Percentiles rank a stretch among this genome's conserved stretches.
Conservation (phyloP, 73 alveolate species). For the Paramecium sexaurelia region DNA sequence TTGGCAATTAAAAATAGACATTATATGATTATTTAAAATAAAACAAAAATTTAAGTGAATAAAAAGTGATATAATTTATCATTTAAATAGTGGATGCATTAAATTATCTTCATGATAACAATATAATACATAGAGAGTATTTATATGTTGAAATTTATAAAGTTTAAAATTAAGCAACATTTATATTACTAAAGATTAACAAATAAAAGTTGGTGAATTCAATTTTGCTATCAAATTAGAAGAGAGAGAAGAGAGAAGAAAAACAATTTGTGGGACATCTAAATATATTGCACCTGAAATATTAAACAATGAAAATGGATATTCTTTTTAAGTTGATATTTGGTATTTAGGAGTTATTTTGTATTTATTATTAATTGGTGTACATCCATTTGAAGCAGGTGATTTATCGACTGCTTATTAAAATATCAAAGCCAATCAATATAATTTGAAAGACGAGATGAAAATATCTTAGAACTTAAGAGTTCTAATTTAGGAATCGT, state of each 20-base stretch:
- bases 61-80: constrained; percentile 71
- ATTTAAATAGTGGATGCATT: constrained; percentile 73
- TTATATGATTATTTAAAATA: constrained; percentile 69
- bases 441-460: constrained; percentile 82
- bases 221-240: constrained; percentile 92
- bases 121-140: constrained; percentile 82
- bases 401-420: constrained; percentile 87
- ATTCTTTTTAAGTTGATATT: constrained; percentile 89
- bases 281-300: constrained; percentile 94
- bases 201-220: constrained; percentile 91
- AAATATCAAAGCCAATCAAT: constrained; percentile 79
- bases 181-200: constrained; percentile 77
- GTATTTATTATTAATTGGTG: constrained; percentile 83
- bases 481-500: constrained; percentile 76
- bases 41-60: constrained; percentile 73
- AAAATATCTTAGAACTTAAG: constrained; percentile 74
- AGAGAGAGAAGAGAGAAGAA: constrained; percentile 86
- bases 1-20: constrained; percentile 24
- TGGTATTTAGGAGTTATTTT: constrained; percentile 92
- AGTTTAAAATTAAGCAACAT: constrained; percentile 42
- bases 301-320: constrained; percentile 79
- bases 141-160: constrained; percentile 76
- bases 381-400: constrained; percentile 90
- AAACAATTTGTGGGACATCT: constrained; percentile 92
- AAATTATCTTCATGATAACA: constrained; percentile 74